Evolutionary conservation across 345 rosid genomes (phyloP).

Genomic region (Excoecaria agallocha): DNA sequence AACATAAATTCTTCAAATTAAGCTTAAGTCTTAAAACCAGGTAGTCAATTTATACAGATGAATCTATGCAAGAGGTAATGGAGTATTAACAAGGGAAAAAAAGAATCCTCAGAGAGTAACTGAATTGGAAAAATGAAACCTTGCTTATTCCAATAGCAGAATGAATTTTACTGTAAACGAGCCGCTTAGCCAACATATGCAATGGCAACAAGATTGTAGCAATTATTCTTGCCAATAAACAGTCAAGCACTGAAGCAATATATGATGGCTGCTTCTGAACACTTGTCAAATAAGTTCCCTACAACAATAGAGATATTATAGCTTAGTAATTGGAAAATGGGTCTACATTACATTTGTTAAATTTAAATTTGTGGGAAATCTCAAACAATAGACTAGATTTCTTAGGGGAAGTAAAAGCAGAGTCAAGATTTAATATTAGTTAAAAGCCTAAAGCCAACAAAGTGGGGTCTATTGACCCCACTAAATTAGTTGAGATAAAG

Average conservation of each 20-base stretch:
- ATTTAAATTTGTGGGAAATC: slow-evolving; percentile 1
- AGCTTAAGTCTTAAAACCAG: not conserved
- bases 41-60: not conserved
- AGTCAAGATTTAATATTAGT: too few relatives aligned
- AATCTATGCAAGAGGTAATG: not conserved
- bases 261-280: slow-evolving; percentile 53
- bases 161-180: slow-evolving; percentile 65
- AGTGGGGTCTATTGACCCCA: too few relatives aligned
- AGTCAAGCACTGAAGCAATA: slow-evolving; percentile 58
- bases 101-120: not conserved
- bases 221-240: slow-evolving; percentile 63
- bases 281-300: slow-evolving; percentile 74
- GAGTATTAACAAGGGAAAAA: not conserved
- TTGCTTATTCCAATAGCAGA: slow-evolving; percentile 86
- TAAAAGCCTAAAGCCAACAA: too few relatives aligned
- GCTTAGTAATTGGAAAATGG: slow-evolving; percentile 1
- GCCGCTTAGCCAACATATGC: slow-evolving; percentile 69
- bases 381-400: not conserved
- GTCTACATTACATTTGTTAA: not conserved
- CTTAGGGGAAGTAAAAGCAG: not conserved
- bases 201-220: slow-evolving; percentile 66
- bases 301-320: slow-evolving; percentile 4
- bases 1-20: not conserved
- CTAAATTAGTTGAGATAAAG: too few relatives aligned
- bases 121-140: slow-evolving; percentile 36